Conservation (phyloP, 2,329 filamentous ascomycete species). For the Sarocladium brachiariae region DNA sequence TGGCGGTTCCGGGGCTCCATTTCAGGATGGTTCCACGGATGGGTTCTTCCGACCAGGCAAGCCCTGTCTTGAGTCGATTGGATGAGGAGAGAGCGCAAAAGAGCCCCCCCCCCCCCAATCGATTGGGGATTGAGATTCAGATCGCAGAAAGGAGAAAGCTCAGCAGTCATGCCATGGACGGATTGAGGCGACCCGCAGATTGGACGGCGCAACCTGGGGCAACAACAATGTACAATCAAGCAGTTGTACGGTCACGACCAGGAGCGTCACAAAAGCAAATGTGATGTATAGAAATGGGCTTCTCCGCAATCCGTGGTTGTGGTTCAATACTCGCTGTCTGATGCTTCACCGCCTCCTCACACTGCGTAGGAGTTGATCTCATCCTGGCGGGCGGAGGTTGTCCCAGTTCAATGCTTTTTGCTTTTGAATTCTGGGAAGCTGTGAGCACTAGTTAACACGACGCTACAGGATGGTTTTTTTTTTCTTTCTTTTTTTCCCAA, state of each 20-base stretch:
- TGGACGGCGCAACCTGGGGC: too few species aligned
- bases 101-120: background rate
- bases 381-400: background rate
- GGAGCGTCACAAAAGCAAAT: conserved; percentile 6
- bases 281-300: background rate
- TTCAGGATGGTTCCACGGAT: background rate
- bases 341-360: conserved; percentile 2
- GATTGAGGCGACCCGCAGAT: too few species aligned
- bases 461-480: too few species aligned
- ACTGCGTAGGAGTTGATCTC: background rate
- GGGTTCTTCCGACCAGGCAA: background rate
- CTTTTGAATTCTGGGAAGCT: too few species aligned
- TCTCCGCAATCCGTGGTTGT: background rate
- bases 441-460: too few species aligned
- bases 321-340: background rate
- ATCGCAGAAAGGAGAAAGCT: too few species aligned
- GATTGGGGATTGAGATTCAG: background rate
- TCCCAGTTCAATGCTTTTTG: background rate
- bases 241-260: too few species aligned
- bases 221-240: too few species aligned
- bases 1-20: too few species aligned
- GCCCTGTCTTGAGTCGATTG: background rate
- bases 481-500: too few species aligned
- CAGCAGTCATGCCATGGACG: too few species aligned
- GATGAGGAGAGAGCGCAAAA: background rate